A percentile compares a stretch with the other conserved stretches of the same genome.
Evolutionary conservation across 257 asterid genomes (phyloP).

Genomic region (Osmanthus fragrans): DNA sequence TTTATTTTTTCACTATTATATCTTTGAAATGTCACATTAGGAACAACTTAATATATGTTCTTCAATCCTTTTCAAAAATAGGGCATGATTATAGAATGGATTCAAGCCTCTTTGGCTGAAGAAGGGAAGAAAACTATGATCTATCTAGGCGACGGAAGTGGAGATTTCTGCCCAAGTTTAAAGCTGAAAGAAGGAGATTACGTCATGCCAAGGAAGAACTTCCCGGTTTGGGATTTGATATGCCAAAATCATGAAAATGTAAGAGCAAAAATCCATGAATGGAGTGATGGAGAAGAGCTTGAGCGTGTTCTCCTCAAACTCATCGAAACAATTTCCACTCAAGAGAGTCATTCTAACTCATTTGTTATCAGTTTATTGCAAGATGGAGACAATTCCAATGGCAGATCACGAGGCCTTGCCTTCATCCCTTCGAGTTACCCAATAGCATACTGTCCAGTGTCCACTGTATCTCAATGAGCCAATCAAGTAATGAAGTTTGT

Average conservation of each 20-base stretch:
- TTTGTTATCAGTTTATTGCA: slow-evolving; percentile 40
- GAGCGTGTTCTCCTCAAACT: slow-evolving; percentile 40
- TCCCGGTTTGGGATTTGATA: slow-evolving; percentile 72
- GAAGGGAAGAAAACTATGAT: slow-evolving; percentile 63
- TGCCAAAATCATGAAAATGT: slow-evolving; percentile 38
- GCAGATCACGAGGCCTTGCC: slow-evolving; percentile 36
- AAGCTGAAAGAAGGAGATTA: slow-evolving; percentile 48
- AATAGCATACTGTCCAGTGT: slow-evolving; percentile 26
- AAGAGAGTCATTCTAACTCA: slow-evolving; percentile 18
- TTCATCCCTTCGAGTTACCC: slow-evolving; percentile 43
- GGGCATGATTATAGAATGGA: slow-evolving; percentile 68
- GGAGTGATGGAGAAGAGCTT: slow-evolving; percentile 63
- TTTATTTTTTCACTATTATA: no score
- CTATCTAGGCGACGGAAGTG: slow-evolving; percentile 76
- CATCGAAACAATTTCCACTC: slow-evolving; percentile 38
- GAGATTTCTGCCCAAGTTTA: slow-evolving; percentile 64
- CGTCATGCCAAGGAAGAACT: slow-evolving; percentile 80
- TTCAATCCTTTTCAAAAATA: not conserved
- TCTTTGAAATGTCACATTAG: no score
- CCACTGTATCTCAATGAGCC: not conserved
- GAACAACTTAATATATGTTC: no score
- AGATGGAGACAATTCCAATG: slow-evolving; percentile 36
- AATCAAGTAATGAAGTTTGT: not conserved
- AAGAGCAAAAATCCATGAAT: slow-evolving; percentile 55
- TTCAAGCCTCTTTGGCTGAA: slow-evolving; percentile 48